Evolutionary conservation across 2,329 filamentous ascomycete species (phyloP), one percentile per base, ranked within the genome.

Genomic region (Balansia obtecta): DNA sequence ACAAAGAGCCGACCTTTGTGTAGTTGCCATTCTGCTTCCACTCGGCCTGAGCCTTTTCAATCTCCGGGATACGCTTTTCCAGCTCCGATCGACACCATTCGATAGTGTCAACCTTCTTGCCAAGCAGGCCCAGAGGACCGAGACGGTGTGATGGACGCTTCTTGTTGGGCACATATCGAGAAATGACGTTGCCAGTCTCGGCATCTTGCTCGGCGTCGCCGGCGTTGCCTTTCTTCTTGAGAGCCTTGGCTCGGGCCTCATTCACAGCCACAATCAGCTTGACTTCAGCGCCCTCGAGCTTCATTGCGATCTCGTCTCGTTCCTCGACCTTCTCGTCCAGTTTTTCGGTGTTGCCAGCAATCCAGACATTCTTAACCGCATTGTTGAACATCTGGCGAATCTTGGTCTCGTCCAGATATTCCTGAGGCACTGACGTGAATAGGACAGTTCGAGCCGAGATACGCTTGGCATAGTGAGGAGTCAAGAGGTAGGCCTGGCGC

Each of bases 391-490:
- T 83, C 46, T 77, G 76, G 41, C 82, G 79, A 46, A 95, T 77
- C 59, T 84, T 88, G 34, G 71, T 72, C 62, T 89, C 80, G 51
- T 87, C 78, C 33, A 91, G 75, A 54, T 90, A 93, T 4, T 85
- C 77, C 37, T 80, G 71, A 0, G 91, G 90, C 1, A 95, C 88
- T 1, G 86, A 85, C 1, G 89, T 86, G 66, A 95, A 95, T n/a
- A 98, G 78, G 7, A 97, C 89, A 1, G 90, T 96, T 30, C 89
- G 81, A 0, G 90, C 89, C 0, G 91, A 96, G 41, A 97, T 81
- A 16, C 90, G 85, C 57, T 83, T 85, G 30, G 88, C 79, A 61
- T 95, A 91, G 47, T 86, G 74, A 1, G 87, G 88, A 2, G 88
- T 87, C 51, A 95, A 75, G n/a, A 90, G 80, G 70, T 94, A 97